A percentile compares a stretch with the other conserved stretches of the same genome.
phyloP scores from a whole-genome alignment of 805 yeast species.

The Candida michaelii region DNA sequence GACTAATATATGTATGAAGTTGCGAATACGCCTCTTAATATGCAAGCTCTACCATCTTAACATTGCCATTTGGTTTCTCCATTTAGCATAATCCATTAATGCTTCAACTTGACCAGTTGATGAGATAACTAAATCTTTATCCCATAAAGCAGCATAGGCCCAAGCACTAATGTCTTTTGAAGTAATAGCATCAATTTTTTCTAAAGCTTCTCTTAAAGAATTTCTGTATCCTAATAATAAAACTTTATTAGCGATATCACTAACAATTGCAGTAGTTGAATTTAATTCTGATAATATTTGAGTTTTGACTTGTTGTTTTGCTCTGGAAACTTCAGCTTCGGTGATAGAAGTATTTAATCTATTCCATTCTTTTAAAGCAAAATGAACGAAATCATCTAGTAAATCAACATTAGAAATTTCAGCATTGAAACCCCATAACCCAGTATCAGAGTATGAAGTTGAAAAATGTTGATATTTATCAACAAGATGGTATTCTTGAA shows the following conservation, averaged over 20 bases:
- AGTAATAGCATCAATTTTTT: slow-evolving; percentile 62
- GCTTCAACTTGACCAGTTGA: slow-evolving; percentile 88
- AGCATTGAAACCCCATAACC: slow-evolving; percentile 81
- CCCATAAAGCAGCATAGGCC: slow-evolving; percentile 79
- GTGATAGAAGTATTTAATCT: slow-evolving; percentile 74
- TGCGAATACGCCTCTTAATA: not conserved
- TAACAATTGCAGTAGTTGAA: slow-evolving; percentile 51
- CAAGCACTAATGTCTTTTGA: slow-evolving; percentile 62
- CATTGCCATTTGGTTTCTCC: slow-evolving; percentile 87
- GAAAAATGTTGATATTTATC: slow-evolving; percentile 74
- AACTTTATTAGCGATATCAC: slow-evolving; percentile 58
- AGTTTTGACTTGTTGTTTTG: slow-evolving; percentile 69
- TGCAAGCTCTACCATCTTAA: slow-evolving; percentile 56
- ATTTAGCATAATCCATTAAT: slow-evolving; percentile 78
- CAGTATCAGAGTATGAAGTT: slow-evolving; percentile 69
- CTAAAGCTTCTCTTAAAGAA: slow-evolving; percentile 58
- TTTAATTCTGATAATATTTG: slow-evolving; percentile 52
- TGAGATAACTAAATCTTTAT: slow-evolving; percentile 76
- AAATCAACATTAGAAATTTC: slow-evolving; percentile 57
- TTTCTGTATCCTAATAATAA: slow-evolving; percentile 63
- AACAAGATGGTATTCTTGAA: slow-evolving; percentile 70
- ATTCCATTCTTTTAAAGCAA: slow-evolving; percentile 84
- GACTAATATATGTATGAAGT: too few species aligned
- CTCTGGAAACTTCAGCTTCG: slow-evolving; percentile 77
- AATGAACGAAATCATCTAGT: slow-evolving; percentile 78